Base-by-base conservation (phyloP, 2,329 filamentous ascomycete genomes). In the Cercospora citrullina region DNA sequence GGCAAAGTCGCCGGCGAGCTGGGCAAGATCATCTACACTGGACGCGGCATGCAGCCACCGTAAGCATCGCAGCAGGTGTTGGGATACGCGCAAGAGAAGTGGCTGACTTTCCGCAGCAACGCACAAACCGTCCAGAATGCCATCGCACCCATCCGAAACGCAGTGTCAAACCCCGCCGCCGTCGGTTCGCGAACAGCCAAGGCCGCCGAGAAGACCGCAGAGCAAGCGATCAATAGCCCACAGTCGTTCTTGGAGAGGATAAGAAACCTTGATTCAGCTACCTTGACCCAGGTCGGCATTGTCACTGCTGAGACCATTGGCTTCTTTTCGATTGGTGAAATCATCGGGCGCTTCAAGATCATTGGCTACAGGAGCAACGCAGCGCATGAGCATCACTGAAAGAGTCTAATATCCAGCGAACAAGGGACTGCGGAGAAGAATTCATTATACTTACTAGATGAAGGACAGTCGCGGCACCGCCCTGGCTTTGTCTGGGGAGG, bases 291-390 rank as follows among this genome's bases (percentile, higher is more conserved):
- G 64, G 90, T 87, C 69, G 92, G 91, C 75, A 91, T 99, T 68
- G 84, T 97, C 70, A 82, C 86, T 59, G 94, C 94, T 66, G 94
- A 99, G 84, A 87, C 93, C 61, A 83, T 99, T 74, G 95, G 95
- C 70, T 99, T 99, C 88, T 99, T 98, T 87, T 96, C 94, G 70
- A 88, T 98, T 65, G 95, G 95, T 73, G 94, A 98, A 87, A 98
- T 99, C 81, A 89, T 99, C 77, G 95, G 95, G 77, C 88, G 94
- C 78, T 89, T 95, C 84, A 98, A 99, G 91, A 81, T 99, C 75
- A 86, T 99, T 75, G 95, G 95, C 72, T 99, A 99, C 87, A 77
- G 82, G 74, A 74, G 72, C 66, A 71, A 53, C 57, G 71, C 66
- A 33, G 72, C 69, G 33, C 73, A 74, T 64, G 69, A 71, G 45